Percentiles rank a stretch among this genome's conserved stretches.
phyloP scores from a whole-genome alignment of 139 green algal genomes.

The Chlorella sp. region DNA sequence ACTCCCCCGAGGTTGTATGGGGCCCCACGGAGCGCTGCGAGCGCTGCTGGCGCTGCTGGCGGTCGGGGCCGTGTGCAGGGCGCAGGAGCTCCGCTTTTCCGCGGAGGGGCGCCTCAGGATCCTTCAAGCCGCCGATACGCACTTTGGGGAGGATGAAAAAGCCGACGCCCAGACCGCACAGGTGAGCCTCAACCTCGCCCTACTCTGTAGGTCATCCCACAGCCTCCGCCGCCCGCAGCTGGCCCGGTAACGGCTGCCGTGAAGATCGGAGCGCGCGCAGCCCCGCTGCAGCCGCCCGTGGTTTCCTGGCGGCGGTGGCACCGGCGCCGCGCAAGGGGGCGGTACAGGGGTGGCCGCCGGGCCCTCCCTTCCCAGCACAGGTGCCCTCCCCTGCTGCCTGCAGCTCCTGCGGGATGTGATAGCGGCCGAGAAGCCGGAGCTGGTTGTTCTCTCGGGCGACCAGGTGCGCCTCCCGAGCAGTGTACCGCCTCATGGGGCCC shows the following conservation, averaged over 20 bases:
- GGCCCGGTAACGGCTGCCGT: no score
- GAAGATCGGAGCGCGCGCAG: no score
- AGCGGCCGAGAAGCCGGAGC: not conserved
- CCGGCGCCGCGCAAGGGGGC: no score
- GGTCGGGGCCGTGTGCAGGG: not conserved
- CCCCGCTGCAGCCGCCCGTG: no score
- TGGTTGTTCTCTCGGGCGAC: constrained; percentile 26
- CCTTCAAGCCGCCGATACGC: constrained; percentile 35
- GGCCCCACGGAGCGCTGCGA: no score
- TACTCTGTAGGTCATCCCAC: no score
- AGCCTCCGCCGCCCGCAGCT: no score
- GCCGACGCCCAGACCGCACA: not conserved
- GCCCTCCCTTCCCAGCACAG: no score
- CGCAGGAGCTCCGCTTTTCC: not conserved
- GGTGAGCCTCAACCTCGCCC: not conserved
- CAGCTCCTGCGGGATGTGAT: not conserved
- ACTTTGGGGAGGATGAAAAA: constrained; percentile 8
- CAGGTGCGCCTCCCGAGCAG: not conserved
- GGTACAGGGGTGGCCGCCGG: no score
- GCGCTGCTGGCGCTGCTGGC: not conserved
- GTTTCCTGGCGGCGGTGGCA: no score
- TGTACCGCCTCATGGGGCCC: no score
- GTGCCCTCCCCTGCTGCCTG: not conserved
- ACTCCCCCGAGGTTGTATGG: not conserved
- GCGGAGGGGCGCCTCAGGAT: constrained; percentile 2